phyloP scores from a whole-genome alignment of 768 basidiomycete species.

The Podaxis mareebaensis region DNA sequence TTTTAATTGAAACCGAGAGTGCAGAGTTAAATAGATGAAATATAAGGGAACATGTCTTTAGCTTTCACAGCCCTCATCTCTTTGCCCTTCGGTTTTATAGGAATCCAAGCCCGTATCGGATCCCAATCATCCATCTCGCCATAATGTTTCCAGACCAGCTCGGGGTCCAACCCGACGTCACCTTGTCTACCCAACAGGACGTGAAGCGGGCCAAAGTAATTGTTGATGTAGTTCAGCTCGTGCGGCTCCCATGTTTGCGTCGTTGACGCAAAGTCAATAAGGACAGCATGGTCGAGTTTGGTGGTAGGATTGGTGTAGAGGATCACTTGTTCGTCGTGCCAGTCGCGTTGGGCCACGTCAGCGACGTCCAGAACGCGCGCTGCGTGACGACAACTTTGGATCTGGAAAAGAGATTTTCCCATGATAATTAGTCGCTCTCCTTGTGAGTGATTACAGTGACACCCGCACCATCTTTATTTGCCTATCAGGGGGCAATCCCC shows the following conservation, averaged over 20 bases:
- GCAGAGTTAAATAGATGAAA: neutral
- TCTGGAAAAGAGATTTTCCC: slow-evolving; percentile 15
- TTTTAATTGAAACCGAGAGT: too few species aligned
- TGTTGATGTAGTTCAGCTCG: slow-evolving; percentile 11
- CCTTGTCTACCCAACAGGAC: neutral
- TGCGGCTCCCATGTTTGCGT: slow-evolving; percentile 18
- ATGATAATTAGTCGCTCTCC: neutral
- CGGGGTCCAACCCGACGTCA: neutral
- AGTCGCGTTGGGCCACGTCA: slow-evolving; percentile 26
- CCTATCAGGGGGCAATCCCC: slow-evolving; percentile 15
- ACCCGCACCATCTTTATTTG: slow-evolving; percentile 22
- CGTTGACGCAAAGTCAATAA: slow-evolving; percentile 21
- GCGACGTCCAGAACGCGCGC: slow-evolving; percentile 25
- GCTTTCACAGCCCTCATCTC: neutral
- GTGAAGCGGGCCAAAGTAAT: slow-evolving; percentile 13
- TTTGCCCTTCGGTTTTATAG: neutral
- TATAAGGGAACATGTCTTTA: neutral
- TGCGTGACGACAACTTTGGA: slow-evolving; percentile 24
- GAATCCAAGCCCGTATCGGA: neutral
- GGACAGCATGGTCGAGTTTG: slow-evolving; percentile 18
- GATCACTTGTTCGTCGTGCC: slow-evolving; percentile 23
- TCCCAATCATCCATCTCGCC: slow-evolving; percentile 17
- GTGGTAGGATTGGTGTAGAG: slow-evolving; percentile 18
- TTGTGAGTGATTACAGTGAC: neutral
- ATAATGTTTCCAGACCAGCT: slow-evolving; percentile 3